Evolutionary conservation across 164 flowering plant species (phyloP).

Genomic region (Chimonanthus praecox): DNA sequence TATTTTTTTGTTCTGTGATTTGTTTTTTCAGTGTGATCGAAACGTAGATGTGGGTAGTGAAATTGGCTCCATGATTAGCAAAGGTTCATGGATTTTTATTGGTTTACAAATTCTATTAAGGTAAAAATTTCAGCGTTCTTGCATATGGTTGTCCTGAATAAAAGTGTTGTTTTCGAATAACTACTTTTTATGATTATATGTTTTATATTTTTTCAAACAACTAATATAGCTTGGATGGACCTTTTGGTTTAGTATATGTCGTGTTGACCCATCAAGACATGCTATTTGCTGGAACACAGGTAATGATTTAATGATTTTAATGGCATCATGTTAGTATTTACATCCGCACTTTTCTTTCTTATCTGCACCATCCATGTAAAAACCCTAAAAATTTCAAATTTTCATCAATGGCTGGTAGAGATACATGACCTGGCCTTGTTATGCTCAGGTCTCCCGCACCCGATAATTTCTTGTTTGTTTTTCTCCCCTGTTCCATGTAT

Average conservation of each 20-base stretch:
- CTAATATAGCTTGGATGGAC: conserved; percentile 70
- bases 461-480: not conserved
- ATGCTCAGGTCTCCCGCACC: not conserved
- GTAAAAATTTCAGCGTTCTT: no score
- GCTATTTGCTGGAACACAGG: conserved; percentile 93
- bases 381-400: not conserved
- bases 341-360: not conserved
- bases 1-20: no score
- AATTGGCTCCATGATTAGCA: no score
- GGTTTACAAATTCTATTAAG: no score
- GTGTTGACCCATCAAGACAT: conserved; percentile 72
- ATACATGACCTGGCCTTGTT: not conserved
- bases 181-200: no score
- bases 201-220: not conserved
- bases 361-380: not conserved
- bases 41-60: no score
- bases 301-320: conserved; percentile 20
- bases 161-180: no score
- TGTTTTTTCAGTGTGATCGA: no score
- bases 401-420: no score
- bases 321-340: not conserved
- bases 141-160: no score
- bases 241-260: conserved; percentile 89
- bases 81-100: no score
- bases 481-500: not conserved